These are phyloP conservation scores for Blastomyces gilchristii DNA, from an alignment of 2,329 filamentous ascomycete genomes.

Conservation along the genomic window DNA sequence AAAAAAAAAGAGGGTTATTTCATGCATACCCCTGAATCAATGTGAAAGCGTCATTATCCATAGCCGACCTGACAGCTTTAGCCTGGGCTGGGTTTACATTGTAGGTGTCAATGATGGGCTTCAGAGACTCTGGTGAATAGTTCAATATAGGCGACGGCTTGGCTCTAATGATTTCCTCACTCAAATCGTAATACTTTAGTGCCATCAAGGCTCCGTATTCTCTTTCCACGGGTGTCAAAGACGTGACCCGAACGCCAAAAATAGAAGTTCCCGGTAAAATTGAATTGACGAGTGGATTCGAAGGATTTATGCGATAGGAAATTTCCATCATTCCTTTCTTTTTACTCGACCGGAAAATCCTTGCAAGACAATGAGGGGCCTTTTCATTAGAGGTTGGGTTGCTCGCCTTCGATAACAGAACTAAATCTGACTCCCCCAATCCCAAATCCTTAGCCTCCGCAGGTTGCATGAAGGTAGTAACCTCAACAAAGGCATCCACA, in stretches of 20 bases:
- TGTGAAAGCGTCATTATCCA: constrained; percentile 95
- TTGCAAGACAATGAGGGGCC: constrained; percentile 72
- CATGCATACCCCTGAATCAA: constrained; percentile 71
- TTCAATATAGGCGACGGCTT: constrained; percentile 80
- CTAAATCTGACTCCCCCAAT: constrained; percentile 74
- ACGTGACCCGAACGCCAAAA: constrained; percentile 73
- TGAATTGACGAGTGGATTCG: constrained; percentile 50
- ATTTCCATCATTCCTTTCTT: constrained; percentile 77
- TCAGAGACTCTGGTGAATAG: constrained; percentile 64
- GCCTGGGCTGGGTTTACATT: constrained; percentile 80
- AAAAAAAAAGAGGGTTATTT: constrained; percentile 7
- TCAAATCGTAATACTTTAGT: constrained; percentile 89
- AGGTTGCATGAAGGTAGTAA: constrained; percentile 70
- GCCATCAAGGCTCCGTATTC: constrained; percentile 89
- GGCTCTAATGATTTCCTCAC: constrained; percentile 80
- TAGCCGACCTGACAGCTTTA: constrained; percentile 78
- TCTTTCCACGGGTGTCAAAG: constrained; percentile 86
- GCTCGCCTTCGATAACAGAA: constrained; percentile 66
- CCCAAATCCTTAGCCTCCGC: constrained; percentile 59
- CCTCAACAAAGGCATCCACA: constrained; percentile 86
- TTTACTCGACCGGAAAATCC: constrained; percentile 67
- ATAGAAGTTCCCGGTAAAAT: constrained; percentile 62
- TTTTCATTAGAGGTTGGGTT: constrained; percentile 57
- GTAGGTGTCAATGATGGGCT: constrained; percentile 63
- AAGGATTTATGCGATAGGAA: constrained; percentile 69